A percentile compares a stretch with the other conserved stretches of the same genome.
These are phyloP conservation scores for Starmerella apicola DNA, from an alignment of 805 yeast genomes.

Conservation along the genomic window DNA sequence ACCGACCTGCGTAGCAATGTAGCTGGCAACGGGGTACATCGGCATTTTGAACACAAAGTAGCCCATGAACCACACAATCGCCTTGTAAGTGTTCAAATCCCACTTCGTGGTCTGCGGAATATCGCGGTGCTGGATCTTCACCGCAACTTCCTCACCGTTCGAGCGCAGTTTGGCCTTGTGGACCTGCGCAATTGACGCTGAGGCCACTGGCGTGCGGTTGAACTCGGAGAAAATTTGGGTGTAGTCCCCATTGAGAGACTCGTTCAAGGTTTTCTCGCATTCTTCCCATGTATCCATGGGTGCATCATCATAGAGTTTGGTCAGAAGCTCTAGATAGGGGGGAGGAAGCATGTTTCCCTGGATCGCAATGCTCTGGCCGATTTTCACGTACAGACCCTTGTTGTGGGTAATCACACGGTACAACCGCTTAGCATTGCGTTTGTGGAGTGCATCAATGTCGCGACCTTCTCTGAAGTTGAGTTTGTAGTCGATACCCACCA, in stretches of 20 bases:
- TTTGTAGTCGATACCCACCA: slow-evolving; percentile 49
- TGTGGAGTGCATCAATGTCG: slow-evolving; percentile 46
- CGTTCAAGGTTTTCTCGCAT: slow-evolving; percentile 23
- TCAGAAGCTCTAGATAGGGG: slow-evolving; percentile 48
- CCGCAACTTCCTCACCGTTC: slow-evolving; percentile 68
- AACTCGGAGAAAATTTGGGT: slow-evolving; percentile 35
- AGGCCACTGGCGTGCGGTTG: slow-evolving; percentile 51
- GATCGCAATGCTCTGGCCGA: slow-evolving; percentile 71
- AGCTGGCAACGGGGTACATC: slow-evolving; percentile 41
- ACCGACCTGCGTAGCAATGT: slow-evolving; percentile 43
- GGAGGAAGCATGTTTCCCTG: slow-evolving; percentile 58
- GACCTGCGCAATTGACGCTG: slow-evolving; percentile 89
- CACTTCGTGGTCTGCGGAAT: slow-evolving; percentile 47
- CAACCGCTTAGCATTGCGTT: slow-evolving; percentile 41
- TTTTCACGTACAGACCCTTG: slow-evolving; percentile 56
- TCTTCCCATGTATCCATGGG: slow-evolving; percentile 43
- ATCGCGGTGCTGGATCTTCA: slow-evolving; percentile 72
- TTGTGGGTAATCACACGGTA: slow-evolving; percentile 35
- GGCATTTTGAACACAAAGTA: slow-evolving; percentile 50
- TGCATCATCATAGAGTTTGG: slow-evolving; percentile 53
- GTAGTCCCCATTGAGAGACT: slow-evolving; percentile 34
- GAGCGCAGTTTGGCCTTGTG: slow-evolving; percentile 54
- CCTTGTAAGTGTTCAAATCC: slow-evolving; percentile 48
- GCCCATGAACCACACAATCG: slow-evolving; percentile 42
- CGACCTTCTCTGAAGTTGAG: slow-evolving; percentile 35